Base-by-base conservation (phyloP, 192 early-diverging fungal species). In the Umbelopsis sp. region DNA sequence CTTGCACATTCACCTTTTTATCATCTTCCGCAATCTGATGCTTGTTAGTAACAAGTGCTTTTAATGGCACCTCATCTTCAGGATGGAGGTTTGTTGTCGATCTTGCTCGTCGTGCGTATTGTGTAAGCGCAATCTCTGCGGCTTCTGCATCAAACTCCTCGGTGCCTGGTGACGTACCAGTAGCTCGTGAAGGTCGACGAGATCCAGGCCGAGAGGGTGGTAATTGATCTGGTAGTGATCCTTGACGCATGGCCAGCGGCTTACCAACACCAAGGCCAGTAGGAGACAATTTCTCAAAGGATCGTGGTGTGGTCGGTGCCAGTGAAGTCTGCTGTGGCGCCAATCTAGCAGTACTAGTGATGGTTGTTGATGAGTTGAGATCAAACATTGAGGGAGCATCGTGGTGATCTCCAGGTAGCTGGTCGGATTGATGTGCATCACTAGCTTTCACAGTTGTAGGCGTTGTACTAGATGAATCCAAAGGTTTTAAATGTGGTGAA, bases 41-140 rank as follows among this genome's bases (percentile, higher is more conserved):
- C 1, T 73, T 72, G 34, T 76, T 75, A 11, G 69, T 65, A 45
- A 76, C 51, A 16, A 78, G 59, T 14, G 74, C 66, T 68, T 85
- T 87, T 14, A 81, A 31, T 16, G 73, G 69, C 22, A 71, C 45
- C n/a, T 74, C 54, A 43, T 84, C 80, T 20, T 88, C 86, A 17
- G 68, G 71, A 38, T 80, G 70, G 31, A 86, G 67, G 49, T 75
- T 82, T 21, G 83, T 86, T 2, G 80, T 77, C 0, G 86, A 88
- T 34, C 86, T 71, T 25, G 82, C 76, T 45, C 85, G 72, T 47
- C 81, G 68, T 26, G 81, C 80, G 17, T 78, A 78, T n/a, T 77
- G 82, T 16, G 79, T 73, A 50, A 73, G 73, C 6, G 72, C 22
- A 21, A 24, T 51, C 17, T 71, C 32, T 2, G 45, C 56, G 21